These are phyloP conservation scores for Paxillus ammoniavirescens DNA, from an alignment of 768 basidiomycete genomes.

Conservation along the genomic window DNA sequence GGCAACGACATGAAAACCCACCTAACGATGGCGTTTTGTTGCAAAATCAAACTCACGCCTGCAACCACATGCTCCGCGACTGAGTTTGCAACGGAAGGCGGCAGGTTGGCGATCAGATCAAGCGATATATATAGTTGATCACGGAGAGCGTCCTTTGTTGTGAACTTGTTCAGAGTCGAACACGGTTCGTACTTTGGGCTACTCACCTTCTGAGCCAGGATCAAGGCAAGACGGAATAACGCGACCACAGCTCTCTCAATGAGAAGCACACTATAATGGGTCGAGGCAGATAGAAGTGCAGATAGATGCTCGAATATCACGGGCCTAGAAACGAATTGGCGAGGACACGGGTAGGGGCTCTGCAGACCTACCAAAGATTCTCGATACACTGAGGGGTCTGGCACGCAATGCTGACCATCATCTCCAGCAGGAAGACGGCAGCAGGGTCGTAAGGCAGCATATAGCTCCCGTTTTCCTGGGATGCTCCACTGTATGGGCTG, in stretches of 20 bases:
- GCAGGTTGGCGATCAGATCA: slow-evolving; percentile 82
- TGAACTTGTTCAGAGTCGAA: neutral
- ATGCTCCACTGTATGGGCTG: slow-evolving; percentile 30
- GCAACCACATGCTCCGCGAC: slow-evolving; percentile 91
- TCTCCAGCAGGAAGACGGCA: slow-evolving; percentile 91
- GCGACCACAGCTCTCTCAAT: slow-evolving; percentile 94
- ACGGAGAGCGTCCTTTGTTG: slow-evolving; percentile 65
- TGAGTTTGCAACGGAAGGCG: slow-evolving; percentile 69
- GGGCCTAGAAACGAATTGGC: slow-evolving; percentile 60
- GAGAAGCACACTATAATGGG: slow-evolving; percentile 84
- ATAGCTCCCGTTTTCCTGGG: slow-evolving; percentile 42
- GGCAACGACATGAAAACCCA: neutral
- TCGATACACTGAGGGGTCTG: slow-evolving; percentile 76
- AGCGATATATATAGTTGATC: slow-evolving; percentile 96
- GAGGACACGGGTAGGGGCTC: neutral
- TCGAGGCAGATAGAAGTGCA: slow-evolving; percentile 69
- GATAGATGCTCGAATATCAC: slow-evolving; percentile 93
- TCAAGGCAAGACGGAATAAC: slow-evolving; percentile 77
- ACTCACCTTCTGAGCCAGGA: slow-evolving; percentile 76
- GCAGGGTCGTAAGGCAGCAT: slow-evolving; percentile 92
- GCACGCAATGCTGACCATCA: slow-evolving; percentile 86
- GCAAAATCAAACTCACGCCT: slow-evolving; percentile 77
- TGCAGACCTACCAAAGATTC: slow-evolving; percentile 74
- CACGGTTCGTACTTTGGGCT: neutral
- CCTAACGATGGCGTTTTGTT: slow-evolving; percentile 73